Evolutionary conservation across 225 moss, liverwort and hornwort genomes (phyloP).

Genomic region (Ulota crispa): DNA sequence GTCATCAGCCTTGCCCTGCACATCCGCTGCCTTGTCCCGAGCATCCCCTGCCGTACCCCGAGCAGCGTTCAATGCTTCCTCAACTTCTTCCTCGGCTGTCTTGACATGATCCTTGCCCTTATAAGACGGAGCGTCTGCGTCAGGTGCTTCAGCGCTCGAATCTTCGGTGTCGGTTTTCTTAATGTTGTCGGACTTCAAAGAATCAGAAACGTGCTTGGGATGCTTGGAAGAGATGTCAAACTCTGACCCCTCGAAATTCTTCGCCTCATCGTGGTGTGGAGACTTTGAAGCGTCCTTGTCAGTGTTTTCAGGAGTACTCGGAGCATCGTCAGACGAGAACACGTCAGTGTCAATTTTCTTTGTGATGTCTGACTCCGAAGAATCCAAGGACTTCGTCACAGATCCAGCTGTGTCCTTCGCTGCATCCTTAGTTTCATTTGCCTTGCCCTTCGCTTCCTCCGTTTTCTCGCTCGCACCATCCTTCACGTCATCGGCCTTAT

Average conservation of each 20-base stretch:
- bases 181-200: slow-evolving; percentile 1
- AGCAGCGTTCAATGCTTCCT: neutral
- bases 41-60: slow-evolving; percentile 2
- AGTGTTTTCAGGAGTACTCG: neutral
- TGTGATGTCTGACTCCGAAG: slow-evolving; percentile 27
- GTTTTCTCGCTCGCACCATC: too few relatives aligned
- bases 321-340: neutral
- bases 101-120: slow-evolving; percentile 10
- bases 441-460: too few relatives aligned
- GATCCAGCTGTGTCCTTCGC: neutral
- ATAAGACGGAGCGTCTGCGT: neutral
- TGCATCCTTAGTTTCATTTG: too few relatives aligned
- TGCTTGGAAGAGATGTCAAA: slow-evolving; percentile 6
- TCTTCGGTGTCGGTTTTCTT: neutral
- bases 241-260: slow-evolving; percentile 19
- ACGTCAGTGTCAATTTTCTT: slow-evolving; percentile 35
- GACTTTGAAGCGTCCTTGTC: neutral
- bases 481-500: too few relatives aligned
- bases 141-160: neutral
- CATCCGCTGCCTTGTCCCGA: neutral
- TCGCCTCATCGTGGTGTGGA: neutral
- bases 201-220: neutral
- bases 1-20: neutral
- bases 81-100: slow-evolving; percentile 5
- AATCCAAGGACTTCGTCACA: neutral